Evolutionary conservation across 106 monocot genomes (phyloP).

Genomic region (Dendrobium catenatum): DNA sequence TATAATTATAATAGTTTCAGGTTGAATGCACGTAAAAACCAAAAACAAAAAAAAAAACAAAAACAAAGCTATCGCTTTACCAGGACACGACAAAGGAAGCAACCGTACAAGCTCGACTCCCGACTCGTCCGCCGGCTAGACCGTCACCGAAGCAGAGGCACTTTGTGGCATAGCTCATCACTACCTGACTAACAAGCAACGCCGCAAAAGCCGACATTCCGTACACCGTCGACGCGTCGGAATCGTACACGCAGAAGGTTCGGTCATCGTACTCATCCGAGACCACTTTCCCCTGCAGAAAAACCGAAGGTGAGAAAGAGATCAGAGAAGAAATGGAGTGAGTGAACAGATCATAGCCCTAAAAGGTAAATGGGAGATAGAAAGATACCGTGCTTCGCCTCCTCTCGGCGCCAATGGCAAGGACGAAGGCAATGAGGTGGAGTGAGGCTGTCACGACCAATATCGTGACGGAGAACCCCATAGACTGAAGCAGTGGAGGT

Average conservation of each 20-base stretch:
- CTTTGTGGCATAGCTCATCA: constrained; percentile 39
- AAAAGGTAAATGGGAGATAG: not conserved
- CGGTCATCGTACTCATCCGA: constrained; percentile 91
- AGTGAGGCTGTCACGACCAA: constrained; percentile 42
- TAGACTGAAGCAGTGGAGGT: not conserved
- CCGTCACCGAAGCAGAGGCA: constrained; percentile 68
- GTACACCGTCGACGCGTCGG: constrained; percentile 84
- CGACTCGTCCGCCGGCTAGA: constrained; percentile 9
- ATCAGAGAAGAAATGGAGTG: constrained; percentile 2
- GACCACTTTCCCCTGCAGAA: constrained; percentile 67
- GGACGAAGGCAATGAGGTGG: constrained; percentile 81
- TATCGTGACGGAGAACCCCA: constrained; percentile 44
- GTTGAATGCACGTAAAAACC: too few species aligned
- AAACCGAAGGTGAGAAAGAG: not conserved
- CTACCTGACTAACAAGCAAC: constrained; percentile 56
- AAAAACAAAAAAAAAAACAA: not conserved
- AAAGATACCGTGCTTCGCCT: constrained; percentile 70
- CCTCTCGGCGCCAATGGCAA: constrained; percentile 85
- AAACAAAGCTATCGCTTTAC: constrained; percentile 22
- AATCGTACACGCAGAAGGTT: constrained; percentile 74
- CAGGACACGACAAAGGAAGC: constrained; percentile 54
- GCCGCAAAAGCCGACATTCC: constrained; percentile 73
- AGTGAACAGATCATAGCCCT: not conserved
- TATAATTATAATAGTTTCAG: too few species aligned
- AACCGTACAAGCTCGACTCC: constrained; percentile 39